Base-by-base conservation (phyloP, 257 asterid genomes). In the Cinchona pubescens region DNA sequence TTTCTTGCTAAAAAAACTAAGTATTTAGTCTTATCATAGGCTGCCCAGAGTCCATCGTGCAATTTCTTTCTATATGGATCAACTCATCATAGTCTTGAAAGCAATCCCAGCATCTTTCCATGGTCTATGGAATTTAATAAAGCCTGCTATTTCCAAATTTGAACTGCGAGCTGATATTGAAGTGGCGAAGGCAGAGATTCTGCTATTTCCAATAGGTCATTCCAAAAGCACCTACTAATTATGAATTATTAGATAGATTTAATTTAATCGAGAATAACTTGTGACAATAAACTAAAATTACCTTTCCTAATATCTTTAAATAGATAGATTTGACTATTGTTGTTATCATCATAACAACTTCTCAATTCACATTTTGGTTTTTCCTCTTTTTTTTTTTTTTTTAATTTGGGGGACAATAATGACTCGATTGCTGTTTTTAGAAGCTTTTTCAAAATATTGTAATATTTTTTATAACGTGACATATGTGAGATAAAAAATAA, bases 1-100 rank as follows among this genome's bases (percentile, higher is more conserved):
- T 81, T 11, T 34, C 38, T 70, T 70, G 63, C n/a, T 40, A n/a
- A n/a, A n/a, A n/a, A n/a, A 7, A 25, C 18, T 70, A 45, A 30
- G 16, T 49, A 48, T 25, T 49, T 10, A 59, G 35, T 11, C 19
- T 59, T 29, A 19, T 25, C 30, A 11, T 59, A 15, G 5, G 18
- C 19, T 10, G 30, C 14, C 25, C n/a, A n/a, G n/a, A n/a, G n/a
- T n/a, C n/a, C 61, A 9, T 2, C 32, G 1, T 23, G 29, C 62
- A 56, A 29, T 59, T 29, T 59, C n/a, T 56, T 56, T 56, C 60
- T 19, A n/a, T 29, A n/a, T 69, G 42, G 25, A 49, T 14, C 11
- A 25, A 43, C n/a, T 27, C 10, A 9, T n/a, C 56, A 23, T 9
- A 32, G 21, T 62, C 38, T 15, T 62, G 67, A 15, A 62, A 62